Percentiles rank a stretch among this genome's conserved stretches.
These are phyloP conservation scores for Tricholoma saponaceum DNA, from an alignment of 768 basidiomycete species.

Conservation along the genomic window DNA sequence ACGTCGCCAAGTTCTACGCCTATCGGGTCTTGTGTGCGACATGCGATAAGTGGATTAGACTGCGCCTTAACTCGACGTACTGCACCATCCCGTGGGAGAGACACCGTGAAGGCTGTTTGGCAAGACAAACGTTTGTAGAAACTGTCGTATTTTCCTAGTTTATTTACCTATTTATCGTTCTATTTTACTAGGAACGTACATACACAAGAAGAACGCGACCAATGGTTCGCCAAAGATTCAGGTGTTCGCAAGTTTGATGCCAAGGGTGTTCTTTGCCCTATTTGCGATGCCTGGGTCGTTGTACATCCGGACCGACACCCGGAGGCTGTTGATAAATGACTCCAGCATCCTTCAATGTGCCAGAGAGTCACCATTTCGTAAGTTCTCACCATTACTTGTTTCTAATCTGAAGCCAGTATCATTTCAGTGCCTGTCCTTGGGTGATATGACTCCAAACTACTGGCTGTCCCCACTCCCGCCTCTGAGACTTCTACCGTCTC, in stretches of 20 bases:
- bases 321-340: constrained; percentile 62
- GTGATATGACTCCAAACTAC: background rate
- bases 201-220: constrained; percentile 57
- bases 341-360: constrained; percentile 56
- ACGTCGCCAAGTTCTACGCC: constrained; percentile 77
- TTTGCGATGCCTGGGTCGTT: constrained; percentile 64
- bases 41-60: constrained; percentile 82
- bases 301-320: constrained; percentile 53
- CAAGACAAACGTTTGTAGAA: constrained; percentile 63
- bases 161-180: background rate
- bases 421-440: too few species aligned
- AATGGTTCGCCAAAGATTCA: constrained; percentile 57
- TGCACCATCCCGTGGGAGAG: constrained; percentile 89
- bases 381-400: constrained; percentile 7
- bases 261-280: constrained; percentile 64
- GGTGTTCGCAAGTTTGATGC: constrained; percentile 71
- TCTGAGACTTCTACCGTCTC: background rate
- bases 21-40: constrained; percentile 75
- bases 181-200: constrained; percentile 45
- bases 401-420: too few species aligned
- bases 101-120: constrained; percentile 76
- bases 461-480: constrained; percentile 1
- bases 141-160: background rate
- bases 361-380: constrained; percentile 25
- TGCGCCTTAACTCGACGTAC: constrained; percentile 80